These are phyloP conservation scores for Chlorella vulgaris DNA, from an alignment of 139 green algal genomes.

Conservation along the genomic window DNA sequence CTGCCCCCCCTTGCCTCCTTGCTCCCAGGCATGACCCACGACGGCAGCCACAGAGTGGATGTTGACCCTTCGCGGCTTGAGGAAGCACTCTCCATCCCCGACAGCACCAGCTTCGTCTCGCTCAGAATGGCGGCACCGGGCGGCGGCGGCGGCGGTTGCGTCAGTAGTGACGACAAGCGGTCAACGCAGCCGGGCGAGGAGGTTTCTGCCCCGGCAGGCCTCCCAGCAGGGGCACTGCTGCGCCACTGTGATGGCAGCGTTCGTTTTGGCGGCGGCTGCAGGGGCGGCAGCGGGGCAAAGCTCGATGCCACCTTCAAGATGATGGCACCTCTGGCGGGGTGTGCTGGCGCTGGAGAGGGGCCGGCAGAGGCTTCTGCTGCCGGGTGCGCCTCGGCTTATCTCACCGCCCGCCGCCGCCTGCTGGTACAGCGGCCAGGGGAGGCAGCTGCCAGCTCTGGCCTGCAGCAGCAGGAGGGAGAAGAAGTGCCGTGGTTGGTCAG, in stretches of 20 bases:
- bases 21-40: constrained; percentile 40
- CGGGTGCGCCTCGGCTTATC: too few species aligned
- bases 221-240: neutral
- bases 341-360: neutral
- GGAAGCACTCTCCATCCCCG: neutral
- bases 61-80: constrained; percentile 19
- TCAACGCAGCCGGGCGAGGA: too few species aligned
- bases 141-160: too few species aligned
- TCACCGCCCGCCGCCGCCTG: too few species aligned
- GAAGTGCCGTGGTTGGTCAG: too few species aligned
- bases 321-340: neutral
- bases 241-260: neutral
- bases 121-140: neutral
- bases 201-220: neutral
- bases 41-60: constrained; percentile 1
- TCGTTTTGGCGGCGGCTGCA: neutral
- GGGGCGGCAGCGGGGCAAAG: neutral
- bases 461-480: too few species aligned
- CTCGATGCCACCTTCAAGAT: constrained; percentile 45
- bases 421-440: too few species aligned
- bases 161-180: too few species aligned
- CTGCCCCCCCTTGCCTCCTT: neutral
- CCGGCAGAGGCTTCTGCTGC: neutral
- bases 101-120: constrained; percentile 5
- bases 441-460: too few species aligned